Evolutionary conservation across 2,329 filamentous ascomycete species (phyloP), one percentile per base, ranked within the genome.

Genomic region (Cryphonectria parasitica): DNA sequence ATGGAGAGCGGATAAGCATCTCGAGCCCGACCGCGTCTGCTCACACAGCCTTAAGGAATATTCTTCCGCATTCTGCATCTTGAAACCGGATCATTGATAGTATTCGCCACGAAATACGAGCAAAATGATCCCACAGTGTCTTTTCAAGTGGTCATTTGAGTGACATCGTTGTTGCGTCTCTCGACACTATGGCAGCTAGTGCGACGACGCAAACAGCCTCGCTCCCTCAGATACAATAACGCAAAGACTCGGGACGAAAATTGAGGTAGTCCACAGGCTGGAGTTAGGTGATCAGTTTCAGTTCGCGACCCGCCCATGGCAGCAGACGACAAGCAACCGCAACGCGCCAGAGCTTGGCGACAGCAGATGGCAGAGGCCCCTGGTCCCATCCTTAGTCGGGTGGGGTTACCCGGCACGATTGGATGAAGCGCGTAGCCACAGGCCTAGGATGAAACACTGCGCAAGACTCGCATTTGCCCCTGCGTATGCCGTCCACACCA

Each of bases 31-130:
- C 17, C 39, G 36, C 11, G 36, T 5, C 64, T 66, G 25, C 19
- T 17, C n/a, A 39, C 11, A 25, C 11, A 36, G 64, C 25, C 22
- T 31, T 22, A n/a, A n/a, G 64, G 49, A 28, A 22, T n/a, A 34
- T 43, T 28, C 25, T 39, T 56, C 49, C 52, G 75, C 72, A 72
- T 31, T 13, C 17, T 13, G 52, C 34, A 41, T 66, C 34, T 66
- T 58, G 64, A 66, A 43, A 66, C 64, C 58, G 49, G 49, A 31
- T 31, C 64, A 25, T 66, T 60, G 22, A 49, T 49, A 49, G 45
- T n/a, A 34, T 58, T 43, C 49, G 31, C 52, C 25, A 25, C 64
- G 34, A 39, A 58, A 25, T 54, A 3, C 64, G 52, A 66, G 64
- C 34, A 54, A 34, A 4, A 43, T 6, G n/a, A 61, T 13, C 31